phyloP scores from a whole-genome alignment of 2,329 filamentous ascomycete genomes.

The Sphaerostilbella broomeana region DNA sequence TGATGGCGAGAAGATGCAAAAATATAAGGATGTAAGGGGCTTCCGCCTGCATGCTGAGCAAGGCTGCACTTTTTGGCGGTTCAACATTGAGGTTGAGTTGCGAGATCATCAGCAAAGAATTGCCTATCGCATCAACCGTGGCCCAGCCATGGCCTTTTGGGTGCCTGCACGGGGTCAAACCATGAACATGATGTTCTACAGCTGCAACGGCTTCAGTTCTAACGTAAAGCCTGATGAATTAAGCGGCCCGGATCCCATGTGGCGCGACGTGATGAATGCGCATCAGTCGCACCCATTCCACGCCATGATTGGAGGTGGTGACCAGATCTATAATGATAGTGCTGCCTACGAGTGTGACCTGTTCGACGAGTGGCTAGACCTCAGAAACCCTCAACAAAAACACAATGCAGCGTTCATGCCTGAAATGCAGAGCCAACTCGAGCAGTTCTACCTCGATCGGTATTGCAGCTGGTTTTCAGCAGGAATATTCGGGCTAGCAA shows the following conservation, averaged over 20 bases:
- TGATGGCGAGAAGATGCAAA: conserved; percentile 75
- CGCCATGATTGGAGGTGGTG: conserved; percentile 94
- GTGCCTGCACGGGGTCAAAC: conserved; percentile 75
- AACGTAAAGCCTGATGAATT: conserved; percentile 72
- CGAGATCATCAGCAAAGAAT: conserved; percentile 71
- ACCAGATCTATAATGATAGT: conserved; percentile 93
- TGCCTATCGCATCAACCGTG: conserved; percentile 90
- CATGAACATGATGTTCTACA: conserved; percentile 99
- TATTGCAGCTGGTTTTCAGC: conserved; percentile 97
- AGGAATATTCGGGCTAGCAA: conserved; percentile 86
- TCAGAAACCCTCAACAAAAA: conserved; percentile 74
- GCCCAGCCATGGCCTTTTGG: conserved; percentile 88
- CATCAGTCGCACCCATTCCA: conserved; percentile 93
- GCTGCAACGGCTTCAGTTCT: conserved; percentile 90
- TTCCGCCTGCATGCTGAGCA: conserved; percentile 77
- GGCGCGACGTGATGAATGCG: conserved; percentile 89
- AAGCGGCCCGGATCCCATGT: conserved; percentile 90
- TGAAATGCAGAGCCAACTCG: conserved; percentile 82
- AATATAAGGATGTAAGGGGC: conserved; percentile 77
- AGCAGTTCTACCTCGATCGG: conserved; percentile 78
- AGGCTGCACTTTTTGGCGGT: conserved; percentile 93
- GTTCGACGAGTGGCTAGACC: conserved; percentile 79
- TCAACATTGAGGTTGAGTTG: conserved; percentile 90
- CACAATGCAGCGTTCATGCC: conserved; percentile 68
- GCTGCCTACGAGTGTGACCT: conserved; percentile 67